Conservation (phyloP, 805 yeast species). For the Ogataea haglerorum region DNA sequence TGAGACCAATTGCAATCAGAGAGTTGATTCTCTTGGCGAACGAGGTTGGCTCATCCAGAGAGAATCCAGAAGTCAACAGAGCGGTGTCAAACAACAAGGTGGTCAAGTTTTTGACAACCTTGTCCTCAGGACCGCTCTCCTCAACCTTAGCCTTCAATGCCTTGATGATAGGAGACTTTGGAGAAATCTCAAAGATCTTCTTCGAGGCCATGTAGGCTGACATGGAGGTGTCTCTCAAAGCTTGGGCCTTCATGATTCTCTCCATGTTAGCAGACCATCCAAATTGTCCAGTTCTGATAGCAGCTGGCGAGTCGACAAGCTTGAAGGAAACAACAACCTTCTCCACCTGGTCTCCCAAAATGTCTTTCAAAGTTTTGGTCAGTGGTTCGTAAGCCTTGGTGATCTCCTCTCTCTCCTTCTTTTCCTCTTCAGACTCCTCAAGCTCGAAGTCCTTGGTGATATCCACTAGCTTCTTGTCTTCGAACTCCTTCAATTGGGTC, state of each 20-base stretch:
- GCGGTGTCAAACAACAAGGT: constrained; percentile 97
- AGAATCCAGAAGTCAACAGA: constrained; percentile 96
- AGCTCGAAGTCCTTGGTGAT: constrained; percentile 98
- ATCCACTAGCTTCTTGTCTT: constrained; percentile 98
- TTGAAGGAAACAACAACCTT: constrained; percentile 98
- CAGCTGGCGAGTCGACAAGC: constrained; percentile 98
- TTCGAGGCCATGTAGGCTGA: constrained; percentile 99
- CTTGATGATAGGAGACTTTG: constrained; percentile 90
- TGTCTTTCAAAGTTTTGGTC: constrained; percentile 93
- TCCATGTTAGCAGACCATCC: constrained; percentile 99
- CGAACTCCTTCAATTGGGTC: constrained; percentile 99
- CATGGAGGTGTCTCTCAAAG: constrained; percentile 97
- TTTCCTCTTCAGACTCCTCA: constrained; percentile 98
- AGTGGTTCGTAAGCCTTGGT: constrained; percentile 87
- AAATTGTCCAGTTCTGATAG: constrained; percentile 99
- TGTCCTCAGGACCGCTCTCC: constrained; percentile 95
- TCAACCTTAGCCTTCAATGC: constrained; percentile 97
- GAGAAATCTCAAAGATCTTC: constrained; percentile 98
- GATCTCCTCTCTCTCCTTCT: constrained; percentile 90
- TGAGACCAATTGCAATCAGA: constrained; percentile 94
- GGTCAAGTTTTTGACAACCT: constrained; percentile 97
- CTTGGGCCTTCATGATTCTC: constrained; percentile 99
- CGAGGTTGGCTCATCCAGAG: constrained; percentile 96
- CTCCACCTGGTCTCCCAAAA: constrained; percentile 98
- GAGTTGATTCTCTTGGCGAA: constrained; percentile 98